Conservation (phyloP, 1,139 yeast species). For the Candida sojae region DNA sequence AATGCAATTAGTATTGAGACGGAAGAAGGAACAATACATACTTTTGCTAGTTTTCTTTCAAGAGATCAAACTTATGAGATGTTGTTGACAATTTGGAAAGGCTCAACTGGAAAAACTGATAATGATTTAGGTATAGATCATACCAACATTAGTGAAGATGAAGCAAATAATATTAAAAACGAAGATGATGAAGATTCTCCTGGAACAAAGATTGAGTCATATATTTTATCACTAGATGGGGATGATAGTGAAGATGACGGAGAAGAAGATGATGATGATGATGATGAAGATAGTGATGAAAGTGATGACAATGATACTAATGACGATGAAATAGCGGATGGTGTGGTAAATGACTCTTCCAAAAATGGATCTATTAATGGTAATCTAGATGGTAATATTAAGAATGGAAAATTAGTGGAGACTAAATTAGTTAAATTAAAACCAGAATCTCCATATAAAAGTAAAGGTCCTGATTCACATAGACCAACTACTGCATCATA, state of each 20-base stretch:
- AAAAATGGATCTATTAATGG: background rate
- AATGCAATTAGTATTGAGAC: slow-evolving; percentile 85
- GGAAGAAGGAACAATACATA: slow-evolving; percentile 57
- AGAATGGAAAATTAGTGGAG: slow-evolving; percentile 3
- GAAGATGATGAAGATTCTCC: slow-evolving; percentile 13
- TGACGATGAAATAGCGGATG: slow-evolving; percentile 13
- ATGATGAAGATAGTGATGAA: slow-evolving; percentile 14
- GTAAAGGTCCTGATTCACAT: slow-evolving; percentile 41
- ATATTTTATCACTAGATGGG: slow-evolving; percentile 37
- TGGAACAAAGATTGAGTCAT: slow-evolving; percentile 22
- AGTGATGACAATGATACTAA: slow-evolving; percentile 14
- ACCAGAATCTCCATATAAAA: slow-evolving; percentile 31
- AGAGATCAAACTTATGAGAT: slow-evolving; percentile 78
- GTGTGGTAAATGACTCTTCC: too few relatives aligned
- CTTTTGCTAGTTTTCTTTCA: slow-evolving; percentile 84
- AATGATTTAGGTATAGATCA: slow-evolving; percentile 1
- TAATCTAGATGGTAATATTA: background rate
- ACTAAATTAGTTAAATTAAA: slow-evolving; percentile 28
- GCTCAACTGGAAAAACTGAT: slow-evolving; percentile 25
- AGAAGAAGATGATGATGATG: slow-evolving; percentile 17
- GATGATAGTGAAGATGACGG: slow-evolving; percentile 21
- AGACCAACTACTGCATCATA: slow-evolving; percentile 30
- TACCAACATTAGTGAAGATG: slow-evolving; percentile 8
- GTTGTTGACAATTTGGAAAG: slow-evolving; percentile 60
- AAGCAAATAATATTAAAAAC: slow-evolving; percentile 7